phyloP scores from a whole-genome alignment of 2,329 filamentous ascomycete species.

The Neofusicoccum kwambonambiense region DNA sequence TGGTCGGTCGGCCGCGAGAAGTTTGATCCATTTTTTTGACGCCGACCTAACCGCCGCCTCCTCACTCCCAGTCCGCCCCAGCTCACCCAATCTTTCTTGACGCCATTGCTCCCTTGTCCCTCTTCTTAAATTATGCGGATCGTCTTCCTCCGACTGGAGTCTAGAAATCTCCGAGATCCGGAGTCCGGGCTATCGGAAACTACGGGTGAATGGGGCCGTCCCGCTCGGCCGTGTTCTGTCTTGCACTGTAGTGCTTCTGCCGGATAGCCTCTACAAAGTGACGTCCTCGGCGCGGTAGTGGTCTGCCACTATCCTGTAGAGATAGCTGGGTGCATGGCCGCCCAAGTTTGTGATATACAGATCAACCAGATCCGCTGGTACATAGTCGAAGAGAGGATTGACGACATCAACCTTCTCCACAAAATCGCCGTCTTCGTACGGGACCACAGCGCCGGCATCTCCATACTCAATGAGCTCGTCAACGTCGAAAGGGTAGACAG shows the following conservation, averaged over 20 bases:
- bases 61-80: neutral
- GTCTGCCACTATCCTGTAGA: conserved; percentile 72
- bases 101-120: neutral
- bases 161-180: neutral
- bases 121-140: neutral
- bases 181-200: neutral
- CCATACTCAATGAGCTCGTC: conserved; percentile 84
- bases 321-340: conserved; percentile 66
- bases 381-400: conserved; percentile 79
- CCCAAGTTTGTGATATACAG: conserved; percentile 85
- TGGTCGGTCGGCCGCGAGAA: no score
- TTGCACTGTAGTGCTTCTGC: neutral
- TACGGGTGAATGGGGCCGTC: neutral
- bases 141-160: neutral
- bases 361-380: conserved; percentile 72
- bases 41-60: no score
- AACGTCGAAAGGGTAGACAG: conserved; percentile 81
- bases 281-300: conserved; percentile 53
- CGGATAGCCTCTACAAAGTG: neutral
- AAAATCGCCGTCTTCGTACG: conserved; percentile 75
- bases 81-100: neutral
- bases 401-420: conserved; percentile 75
- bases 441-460: conserved; percentile 71
- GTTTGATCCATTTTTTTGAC: no score
- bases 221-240: neutral